Conservation (phyloP, 257 asterid species). For the Nicotiana tabacum region DNA sequence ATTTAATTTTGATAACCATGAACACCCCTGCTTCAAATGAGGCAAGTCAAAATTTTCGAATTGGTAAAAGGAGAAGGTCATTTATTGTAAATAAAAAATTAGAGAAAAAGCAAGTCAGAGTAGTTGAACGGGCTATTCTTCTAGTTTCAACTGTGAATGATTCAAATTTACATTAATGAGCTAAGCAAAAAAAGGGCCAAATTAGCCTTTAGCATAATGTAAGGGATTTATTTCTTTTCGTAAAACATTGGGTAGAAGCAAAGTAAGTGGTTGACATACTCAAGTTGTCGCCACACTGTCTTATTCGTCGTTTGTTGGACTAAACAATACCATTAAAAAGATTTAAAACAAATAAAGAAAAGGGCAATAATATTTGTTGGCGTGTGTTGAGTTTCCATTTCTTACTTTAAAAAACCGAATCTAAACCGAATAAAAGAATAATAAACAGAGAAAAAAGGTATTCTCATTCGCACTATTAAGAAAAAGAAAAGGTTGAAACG, state of each 20-base stretch:
- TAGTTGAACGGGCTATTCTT: not conserved
- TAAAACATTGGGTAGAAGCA: not conserved
- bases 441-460: not conserved
- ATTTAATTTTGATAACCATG: no score
- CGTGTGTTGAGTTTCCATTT: not conserved
- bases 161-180: not conserved
- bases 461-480: not conserved
- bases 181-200: not conserved
- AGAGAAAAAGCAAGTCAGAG: not conserved
- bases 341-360: not conserved
- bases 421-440: not conserved
- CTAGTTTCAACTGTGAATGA: not conserved
- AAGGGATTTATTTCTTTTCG: not conserved
- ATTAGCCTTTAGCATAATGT: not conserved
- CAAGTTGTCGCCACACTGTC: constrained; percentile 9
- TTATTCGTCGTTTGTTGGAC: not conserved
- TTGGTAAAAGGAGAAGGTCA: not conserved
- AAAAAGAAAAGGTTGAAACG: not conserved
- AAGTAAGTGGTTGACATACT: constrained; percentile 3
- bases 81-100: no score
- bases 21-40: not conserved
- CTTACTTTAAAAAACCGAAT: not conserved
- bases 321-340: not conserved
- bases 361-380: not conserved
- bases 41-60: not conserved